A percentile compares a stretch with the other conserved stretches of the same genome.
phyloP scores from a whole-genome alignment of 371 early-diverging fungal species.

The Umbelopsis sp. region DNA sequence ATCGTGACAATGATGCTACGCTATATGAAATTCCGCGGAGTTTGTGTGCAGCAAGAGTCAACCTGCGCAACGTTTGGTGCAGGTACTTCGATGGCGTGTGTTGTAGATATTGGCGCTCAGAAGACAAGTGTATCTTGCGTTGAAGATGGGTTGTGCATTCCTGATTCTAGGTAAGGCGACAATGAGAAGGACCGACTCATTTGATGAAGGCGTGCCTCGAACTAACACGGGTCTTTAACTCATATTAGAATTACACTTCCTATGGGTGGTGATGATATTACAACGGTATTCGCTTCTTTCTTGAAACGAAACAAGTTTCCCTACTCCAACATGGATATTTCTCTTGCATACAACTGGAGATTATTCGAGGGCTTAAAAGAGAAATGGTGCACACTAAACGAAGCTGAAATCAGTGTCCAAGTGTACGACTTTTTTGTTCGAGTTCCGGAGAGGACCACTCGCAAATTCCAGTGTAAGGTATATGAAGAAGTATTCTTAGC shows the following conservation, averaged over 20 bases:
- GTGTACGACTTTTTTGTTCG: constrained; percentile 83
- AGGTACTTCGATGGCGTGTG: constrained; percentile 83
- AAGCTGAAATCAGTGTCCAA: constrained; percentile 80
- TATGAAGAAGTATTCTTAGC: constrained; percentile 88
- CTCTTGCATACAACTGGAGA: constrained; percentile 68
- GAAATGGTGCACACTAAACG: constrained; percentile 81
- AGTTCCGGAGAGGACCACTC: constrained; percentile 68
- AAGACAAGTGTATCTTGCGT: constrained; percentile 82
- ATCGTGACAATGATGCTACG: constrained; percentile 71
- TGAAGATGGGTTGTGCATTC: constrained; percentile 82
- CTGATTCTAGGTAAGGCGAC: constrained; percentile 58
- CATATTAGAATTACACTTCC: constrained; percentile 31
- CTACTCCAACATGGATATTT: constrained; percentile 69
- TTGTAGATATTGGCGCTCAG: constrained; percentile 92
- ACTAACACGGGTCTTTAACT: neutral
- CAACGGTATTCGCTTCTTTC: constrained; percentile 70
- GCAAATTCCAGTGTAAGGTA: constrained; percentile 80
- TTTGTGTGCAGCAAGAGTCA: constrained; percentile 81
- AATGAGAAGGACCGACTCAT: neutral
- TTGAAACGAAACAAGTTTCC: constrained; percentile 75
- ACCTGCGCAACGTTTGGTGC: constrained; percentile 87
- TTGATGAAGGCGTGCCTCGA: neutral
- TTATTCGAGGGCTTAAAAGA: constrained; percentile 78
- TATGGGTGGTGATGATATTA: constrained; percentile 89
- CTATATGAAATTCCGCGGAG: constrained; percentile 77